phyloP scores from a whole-genome alignment of 371 early-diverging fungal genomes.

The Rhizopus arrhizus region DNA sequence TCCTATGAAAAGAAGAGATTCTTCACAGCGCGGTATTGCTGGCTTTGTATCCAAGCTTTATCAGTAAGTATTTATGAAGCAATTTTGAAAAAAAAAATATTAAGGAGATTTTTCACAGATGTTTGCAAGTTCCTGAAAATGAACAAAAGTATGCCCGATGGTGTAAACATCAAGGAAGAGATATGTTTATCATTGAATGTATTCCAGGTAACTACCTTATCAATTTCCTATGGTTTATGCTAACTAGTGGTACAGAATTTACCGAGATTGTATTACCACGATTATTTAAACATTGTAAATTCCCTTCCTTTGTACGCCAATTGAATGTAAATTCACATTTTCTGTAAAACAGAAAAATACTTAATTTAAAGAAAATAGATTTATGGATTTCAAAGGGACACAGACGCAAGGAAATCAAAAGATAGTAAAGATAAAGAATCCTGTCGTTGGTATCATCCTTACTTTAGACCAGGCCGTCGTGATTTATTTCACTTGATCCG shows the following conservation, averaged over 20 bases:
- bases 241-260: constrained; percentile 38
- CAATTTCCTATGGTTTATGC: background rate
- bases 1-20: too few species aligned
- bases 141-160: constrained; percentile 49
- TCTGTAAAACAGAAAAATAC: background rate
- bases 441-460: constrained; percentile 57
- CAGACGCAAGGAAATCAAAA: constrained; percentile 59
- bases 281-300: constrained; percentile 59
- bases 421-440: constrained; percentile 55
- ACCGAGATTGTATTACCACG: constrained; percentile 53
- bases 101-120: constrained; percentile 18
- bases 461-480: constrained; percentile 52
- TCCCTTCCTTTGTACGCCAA: constrained; percentile 60
- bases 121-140: constrained; percentile 40
- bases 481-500: constrained; percentile 56
- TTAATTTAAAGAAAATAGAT: constrained; percentile 29
- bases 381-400: constrained; percentile 59
- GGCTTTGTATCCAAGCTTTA: constrained; percentile 55
- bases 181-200: constrained; percentile 55
- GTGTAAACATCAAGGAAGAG: constrained; percentile 49
- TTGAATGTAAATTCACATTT: constrained; percentile 42
- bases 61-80: constrained; percentile 29
- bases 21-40: constrained; percentile 48
- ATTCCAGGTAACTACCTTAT: constrained; percentile 39
- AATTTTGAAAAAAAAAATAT: too few species aligned